Evolutionary conservation across 768 basidiomycete genomes (phyloP).

Genomic region (Neoboletus magnificus): DNA sequence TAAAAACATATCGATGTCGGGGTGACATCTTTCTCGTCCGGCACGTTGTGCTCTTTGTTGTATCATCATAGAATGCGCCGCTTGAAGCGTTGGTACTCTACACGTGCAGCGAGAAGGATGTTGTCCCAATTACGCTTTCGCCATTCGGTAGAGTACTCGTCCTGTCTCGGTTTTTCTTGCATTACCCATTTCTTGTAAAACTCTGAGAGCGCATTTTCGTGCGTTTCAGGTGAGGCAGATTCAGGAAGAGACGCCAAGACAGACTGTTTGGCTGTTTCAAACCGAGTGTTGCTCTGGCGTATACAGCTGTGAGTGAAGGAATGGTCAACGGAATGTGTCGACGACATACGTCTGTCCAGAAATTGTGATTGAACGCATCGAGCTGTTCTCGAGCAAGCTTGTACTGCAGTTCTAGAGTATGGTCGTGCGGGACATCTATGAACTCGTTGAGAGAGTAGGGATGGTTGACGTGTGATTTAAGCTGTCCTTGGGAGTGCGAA

Average conservation of each 20-base stretch:
- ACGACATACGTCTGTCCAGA: slow-evolving; percentile 74
- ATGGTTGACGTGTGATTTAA: slow-evolving; percentile 38
- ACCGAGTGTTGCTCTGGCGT: slow-evolving; percentile 73
- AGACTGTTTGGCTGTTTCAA: slow-evolving; percentile 63
- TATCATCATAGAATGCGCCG: slow-evolving; percentile 27
- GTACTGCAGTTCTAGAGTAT: slow-evolving; percentile 62
- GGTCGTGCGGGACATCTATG: slow-evolving; percentile 31
- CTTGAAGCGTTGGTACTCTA: slow-evolving; percentile 46
- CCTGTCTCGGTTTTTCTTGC: slow-evolving; percentile 59
- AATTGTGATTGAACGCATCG: slow-evolving; percentile 71
- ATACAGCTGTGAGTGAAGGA: slow-evolving; percentile 1
- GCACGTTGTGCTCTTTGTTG: neutral
- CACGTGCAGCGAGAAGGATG: slow-evolving; percentile 57
- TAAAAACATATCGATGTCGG: neutral
- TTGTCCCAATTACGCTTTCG: slow-evolving; percentile 55
- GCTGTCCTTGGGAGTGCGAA: slow-evolving; percentile 22
- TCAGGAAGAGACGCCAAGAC: slow-evolving; percentile 55
- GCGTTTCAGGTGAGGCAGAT: slow-evolving; percentile 47
- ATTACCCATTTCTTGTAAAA: slow-evolving; percentile 75
- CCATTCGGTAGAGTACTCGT: slow-evolving; percentile 65
- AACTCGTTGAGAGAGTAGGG: slow-evolving; percentile 83
- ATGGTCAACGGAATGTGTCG: neutral
- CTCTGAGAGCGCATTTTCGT: slow-evolving; percentile 65
- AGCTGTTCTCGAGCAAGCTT: slow-evolving; percentile 67
- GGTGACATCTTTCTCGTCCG: neutral